phyloP scores from a whole-genome alignment of 345 rosid genomes.

The Eucalyptus sp. region DNA sequence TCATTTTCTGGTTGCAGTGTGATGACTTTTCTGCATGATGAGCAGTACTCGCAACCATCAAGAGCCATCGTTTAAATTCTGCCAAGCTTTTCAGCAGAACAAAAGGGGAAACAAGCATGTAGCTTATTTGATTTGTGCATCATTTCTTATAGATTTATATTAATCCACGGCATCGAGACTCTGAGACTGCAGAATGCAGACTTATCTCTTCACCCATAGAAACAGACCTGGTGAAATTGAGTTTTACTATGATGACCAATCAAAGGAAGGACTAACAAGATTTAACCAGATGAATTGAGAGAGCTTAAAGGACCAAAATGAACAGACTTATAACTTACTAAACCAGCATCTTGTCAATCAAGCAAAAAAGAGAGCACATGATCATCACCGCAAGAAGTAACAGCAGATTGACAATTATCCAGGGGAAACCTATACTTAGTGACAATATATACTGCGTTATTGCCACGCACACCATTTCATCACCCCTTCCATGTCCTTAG shows the following conservation, averaged over 20 bases:
- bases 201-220: background rate
- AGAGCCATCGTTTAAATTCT: background rate
- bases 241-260: background rate
- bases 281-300: background rate
- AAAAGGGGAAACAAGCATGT: background rate
- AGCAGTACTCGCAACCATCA: background rate
- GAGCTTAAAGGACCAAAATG: background rate
- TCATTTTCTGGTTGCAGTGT: background rate
- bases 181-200: background rate
- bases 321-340: background rate
- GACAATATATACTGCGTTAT: background rate
- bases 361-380: background rate
- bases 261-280: background rate
- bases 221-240: background rate
- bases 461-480: background rate
- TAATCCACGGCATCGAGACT: background rate
- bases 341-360: background rate
- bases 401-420: background rate
- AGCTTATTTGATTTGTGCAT: background rate
- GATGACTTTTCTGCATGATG: background rate
- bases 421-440: background rate
- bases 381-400: background rate
- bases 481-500: background rate
- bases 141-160: background rate
- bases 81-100: background rate